Evolutionary conservation across 805 yeast genomes (phyloP).

Genomic region (Lipomyces mesembrius): DNA sequence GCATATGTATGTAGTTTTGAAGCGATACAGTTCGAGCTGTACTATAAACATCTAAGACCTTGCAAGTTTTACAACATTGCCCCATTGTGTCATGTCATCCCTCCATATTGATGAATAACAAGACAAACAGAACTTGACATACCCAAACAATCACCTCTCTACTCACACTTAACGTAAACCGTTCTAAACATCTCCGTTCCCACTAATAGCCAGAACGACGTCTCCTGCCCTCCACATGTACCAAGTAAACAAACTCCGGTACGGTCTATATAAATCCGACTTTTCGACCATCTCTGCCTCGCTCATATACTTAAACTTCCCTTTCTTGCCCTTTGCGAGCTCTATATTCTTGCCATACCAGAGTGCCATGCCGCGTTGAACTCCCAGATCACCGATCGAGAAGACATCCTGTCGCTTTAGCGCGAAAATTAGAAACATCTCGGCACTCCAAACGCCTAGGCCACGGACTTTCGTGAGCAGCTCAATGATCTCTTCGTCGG

Average conservation of each 20-base stretch:
- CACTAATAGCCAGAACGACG: constrained; percentile 33
- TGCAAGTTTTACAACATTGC: no score
- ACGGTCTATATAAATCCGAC: constrained; percentile 67
- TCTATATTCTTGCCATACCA: constrained; percentile 62
- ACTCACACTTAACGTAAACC: neutral
- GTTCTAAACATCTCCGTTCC: constrained; percentile 18
- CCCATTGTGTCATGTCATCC: neutral
- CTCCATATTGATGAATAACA: no score
- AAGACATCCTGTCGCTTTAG: constrained; percentile 70
- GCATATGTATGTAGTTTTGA: neutral
- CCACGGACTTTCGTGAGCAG: constrained; percentile 65
- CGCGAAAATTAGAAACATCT: constrained; percentile 80
- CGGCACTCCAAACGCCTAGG: constrained; percentile 83
- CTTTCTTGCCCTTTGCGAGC: constrained; percentile 48
- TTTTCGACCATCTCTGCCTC: constrained; percentile 65
- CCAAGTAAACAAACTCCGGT: constrained; percentile 46
- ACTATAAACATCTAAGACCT: neutral
- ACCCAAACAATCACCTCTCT: neutral
- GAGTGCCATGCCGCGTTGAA: constrained; percentile 75
- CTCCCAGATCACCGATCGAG: constrained; percentile 79
- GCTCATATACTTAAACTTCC: constrained; percentile 44
- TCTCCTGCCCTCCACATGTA: constrained; percentile 38
- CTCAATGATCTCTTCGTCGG: constrained; percentile 54
- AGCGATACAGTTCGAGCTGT: neutral
- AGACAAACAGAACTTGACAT: no score